Conservation (phyloP, 306 rosid species). For the Sesbania bispinosa region DNA sequence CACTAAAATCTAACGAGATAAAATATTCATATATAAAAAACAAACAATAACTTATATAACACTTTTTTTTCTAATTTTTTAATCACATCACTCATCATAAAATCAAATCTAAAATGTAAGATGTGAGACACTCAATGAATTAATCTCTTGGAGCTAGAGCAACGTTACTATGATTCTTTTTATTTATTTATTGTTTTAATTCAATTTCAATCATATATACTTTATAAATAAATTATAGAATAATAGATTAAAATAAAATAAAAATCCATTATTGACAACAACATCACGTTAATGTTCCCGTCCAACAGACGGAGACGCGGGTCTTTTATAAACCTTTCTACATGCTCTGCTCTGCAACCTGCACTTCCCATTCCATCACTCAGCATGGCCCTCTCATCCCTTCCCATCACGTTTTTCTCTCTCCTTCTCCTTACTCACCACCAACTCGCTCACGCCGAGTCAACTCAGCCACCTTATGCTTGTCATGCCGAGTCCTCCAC, state of each 20-base stretch:
- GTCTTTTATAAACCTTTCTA: background rate
- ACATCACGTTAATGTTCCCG: background rate
- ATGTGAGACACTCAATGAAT: too few relatives aligned
- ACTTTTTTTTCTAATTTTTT: too few relatives aligned
- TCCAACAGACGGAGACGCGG: background rate
- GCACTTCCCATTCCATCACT: background rate
- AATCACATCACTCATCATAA: too few relatives aligned
- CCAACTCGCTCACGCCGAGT: constrained; percentile 23
- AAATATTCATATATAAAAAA: too few relatives aligned
- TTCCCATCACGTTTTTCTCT: background rate
- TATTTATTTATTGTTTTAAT: too few relatives aligned
- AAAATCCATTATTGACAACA: background rate
- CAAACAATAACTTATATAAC: too few relatives aligned
- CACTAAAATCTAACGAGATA: too few relatives aligned
- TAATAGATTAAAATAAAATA: background rate
- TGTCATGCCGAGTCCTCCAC: constrained; percentile 64
- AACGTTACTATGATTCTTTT: too few relatives aligned
- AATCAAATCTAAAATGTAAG: too few relatives aligned
- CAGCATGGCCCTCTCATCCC: constrained; percentile 15
- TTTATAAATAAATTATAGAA: too few relatives aligned
- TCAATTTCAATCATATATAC: too few relatives aligned
- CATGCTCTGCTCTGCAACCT: background rate
- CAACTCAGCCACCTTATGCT: constrained; percentile 56
- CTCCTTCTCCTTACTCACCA: background rate
- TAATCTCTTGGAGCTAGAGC: too few relatives aligned